These are phyloP conservation scores for Trichoderma atrobrunneum DNA, from an alignment of 2,329 filamentous ascomycete species.

Conservation along the genomic window DNA sequence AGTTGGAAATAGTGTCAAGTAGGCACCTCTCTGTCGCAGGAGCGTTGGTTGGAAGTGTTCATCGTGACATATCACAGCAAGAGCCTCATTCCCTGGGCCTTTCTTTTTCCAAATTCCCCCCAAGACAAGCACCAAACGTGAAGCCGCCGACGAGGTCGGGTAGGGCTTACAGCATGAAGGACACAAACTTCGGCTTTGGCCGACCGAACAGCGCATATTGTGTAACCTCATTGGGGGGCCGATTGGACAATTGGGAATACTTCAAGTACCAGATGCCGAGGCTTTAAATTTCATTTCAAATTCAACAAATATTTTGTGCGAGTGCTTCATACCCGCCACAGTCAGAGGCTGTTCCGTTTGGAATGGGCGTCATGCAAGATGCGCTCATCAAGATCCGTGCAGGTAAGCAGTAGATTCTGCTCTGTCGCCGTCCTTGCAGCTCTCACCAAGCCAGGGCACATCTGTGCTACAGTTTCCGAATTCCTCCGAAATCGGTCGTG, in stretches of 20 bases:
- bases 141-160: not conserved
- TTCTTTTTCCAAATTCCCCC: not conserved
- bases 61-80: not conserved
- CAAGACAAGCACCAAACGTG: not conserved
- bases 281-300: not conserved
- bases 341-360: not conserved
- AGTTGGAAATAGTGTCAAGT: not conserved
- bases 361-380: not conserved
- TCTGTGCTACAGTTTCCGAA: not conserved
- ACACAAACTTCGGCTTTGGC: not conserved
- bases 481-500: not conserved
- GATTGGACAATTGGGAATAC: not conserved
- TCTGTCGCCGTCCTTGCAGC: not conserved
- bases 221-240: not conserved
- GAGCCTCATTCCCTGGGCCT: not conserved
- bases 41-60: not conserved
- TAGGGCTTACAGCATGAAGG: not conserved
- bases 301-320: not conserved
- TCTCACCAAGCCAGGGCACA: not conserved
- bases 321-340: not conserved
- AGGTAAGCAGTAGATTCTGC: not conserved
- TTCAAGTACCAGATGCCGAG: not conserved
- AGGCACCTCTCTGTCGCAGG: not conserved
- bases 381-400: not conserved
- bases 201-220: not conserved